Evolutionary conservation across 2,329 filamentous ascomycete genomes (phyloP).

Genomic region (Diaporthe batatas): DNA sequence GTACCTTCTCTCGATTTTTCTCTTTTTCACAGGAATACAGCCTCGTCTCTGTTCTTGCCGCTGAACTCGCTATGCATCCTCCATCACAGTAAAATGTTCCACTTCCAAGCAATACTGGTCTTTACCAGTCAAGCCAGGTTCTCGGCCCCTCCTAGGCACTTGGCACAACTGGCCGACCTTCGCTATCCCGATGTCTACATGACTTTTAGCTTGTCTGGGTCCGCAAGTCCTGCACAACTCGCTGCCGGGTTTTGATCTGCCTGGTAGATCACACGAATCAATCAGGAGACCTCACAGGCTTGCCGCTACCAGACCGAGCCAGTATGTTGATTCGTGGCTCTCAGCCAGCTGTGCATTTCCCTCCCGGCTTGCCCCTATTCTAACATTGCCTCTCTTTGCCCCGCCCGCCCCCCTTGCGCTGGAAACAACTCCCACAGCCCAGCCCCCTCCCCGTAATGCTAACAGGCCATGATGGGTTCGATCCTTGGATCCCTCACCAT

Average conservation of each 20-base stretch:
- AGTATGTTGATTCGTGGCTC: not conserved
- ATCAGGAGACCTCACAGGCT: not conserved
- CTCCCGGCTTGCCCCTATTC: not conserved
- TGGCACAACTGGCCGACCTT: not conserved
- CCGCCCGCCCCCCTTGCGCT: not conserved
- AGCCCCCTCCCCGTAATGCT: not conserved
- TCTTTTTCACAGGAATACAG: too few relatives aligned
- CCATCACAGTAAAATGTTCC: not conserved
- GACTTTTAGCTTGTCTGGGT: not conserved
- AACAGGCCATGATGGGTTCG: not conserved
- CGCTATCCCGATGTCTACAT: not conserved
- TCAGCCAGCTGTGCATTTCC: not conserved
- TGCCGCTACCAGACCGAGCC: not conserved
- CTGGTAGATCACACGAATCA: not conserved
- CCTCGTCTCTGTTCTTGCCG: not conserved
- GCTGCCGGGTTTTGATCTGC: too few relatives aligned
- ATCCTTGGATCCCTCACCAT: not conserved
- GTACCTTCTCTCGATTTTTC: too few relatives aligned
- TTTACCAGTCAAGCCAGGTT: not conserved
- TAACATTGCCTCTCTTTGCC: not conserved
- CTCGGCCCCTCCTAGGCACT: not conserved
- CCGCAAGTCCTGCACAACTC: not conserved
- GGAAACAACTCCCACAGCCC: not conserved
- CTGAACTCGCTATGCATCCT: constrained; percentile 21
- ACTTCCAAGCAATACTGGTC: not conserved